These are phyloP conservation scores for Eragrostis tef DNA, from an alignment of 202 grass and related monocot species.

Conservation along the genomic window DNA sequence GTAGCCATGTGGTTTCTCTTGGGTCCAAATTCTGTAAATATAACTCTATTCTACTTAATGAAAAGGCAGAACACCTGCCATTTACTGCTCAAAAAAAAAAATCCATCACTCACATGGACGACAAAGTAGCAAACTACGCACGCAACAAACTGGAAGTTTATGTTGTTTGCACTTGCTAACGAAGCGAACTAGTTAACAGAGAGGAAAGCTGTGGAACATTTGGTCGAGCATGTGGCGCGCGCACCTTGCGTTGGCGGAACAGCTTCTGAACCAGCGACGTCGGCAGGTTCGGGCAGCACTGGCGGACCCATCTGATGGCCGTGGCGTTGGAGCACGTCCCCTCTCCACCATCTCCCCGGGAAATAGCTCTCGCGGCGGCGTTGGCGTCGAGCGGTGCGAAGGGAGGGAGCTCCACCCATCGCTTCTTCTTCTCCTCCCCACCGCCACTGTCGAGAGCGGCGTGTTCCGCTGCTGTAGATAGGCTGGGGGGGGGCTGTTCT, in stretches of 20 bases:
- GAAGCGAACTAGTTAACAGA: background rate
- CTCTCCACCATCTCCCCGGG: conserved; percentile 19
- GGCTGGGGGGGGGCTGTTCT: conserved; percentile 19
- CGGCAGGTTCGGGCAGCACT: conserved; percentile 72
- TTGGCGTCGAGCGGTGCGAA: conserved; percentile 60
- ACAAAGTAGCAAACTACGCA: background rate
- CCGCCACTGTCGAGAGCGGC: conserved; percentile 20
- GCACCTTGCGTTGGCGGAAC: conserved; percentile 79
- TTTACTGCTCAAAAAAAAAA: too few relatives aligned
- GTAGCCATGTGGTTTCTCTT: too few relatives aligned
- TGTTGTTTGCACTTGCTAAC: background rate
- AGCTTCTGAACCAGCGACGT: conserved; percentile 72
- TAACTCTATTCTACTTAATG: too few relatives aligned
- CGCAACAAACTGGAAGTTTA: background rate
- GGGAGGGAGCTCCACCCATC: conserved; percentile 72
- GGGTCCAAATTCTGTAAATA: too few relatives aligned
- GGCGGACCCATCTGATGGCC: conserved; percentile 73
- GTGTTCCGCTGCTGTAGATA: conserved; percentile 26
- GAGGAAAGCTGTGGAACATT: conserved; percentile 36
- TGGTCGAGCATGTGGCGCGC: conserved; percentile 40
- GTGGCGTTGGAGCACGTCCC: conserved; percentile 29
- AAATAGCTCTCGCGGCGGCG: conserved; percentile 55
- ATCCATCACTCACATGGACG: background rate
- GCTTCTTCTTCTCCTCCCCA: conserved; percentile 40
- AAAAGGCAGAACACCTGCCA: too few relatives aligned